Evolutionary conservation across 2,329 filamentous ascomycete genomes (phyloP), one percentile per base, ranked within the genome.

Genomic region (Fusarium sp.): DNA sequence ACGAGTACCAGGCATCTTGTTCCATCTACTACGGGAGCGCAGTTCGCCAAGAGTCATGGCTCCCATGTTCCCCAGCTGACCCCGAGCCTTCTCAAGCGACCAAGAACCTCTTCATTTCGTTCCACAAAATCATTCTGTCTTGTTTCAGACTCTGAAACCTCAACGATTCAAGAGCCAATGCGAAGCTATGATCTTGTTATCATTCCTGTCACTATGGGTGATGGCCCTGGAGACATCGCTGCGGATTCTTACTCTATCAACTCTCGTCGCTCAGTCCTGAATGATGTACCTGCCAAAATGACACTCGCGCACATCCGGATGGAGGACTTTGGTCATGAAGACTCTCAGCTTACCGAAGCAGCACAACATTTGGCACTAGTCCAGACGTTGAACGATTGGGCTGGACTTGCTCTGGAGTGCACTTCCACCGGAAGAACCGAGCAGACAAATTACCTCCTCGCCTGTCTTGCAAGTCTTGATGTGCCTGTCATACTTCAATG

Each of bases 401-500:
- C 46, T 9, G 55, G 55, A 10, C 43, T 52, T 13, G 22, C 55
- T 13, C 32, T 58, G 3, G 25, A 43, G 45, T 58, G 63, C 16
- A 55, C 56, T 2, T 34, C 49, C 3, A 34, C 52, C 9, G 47
- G 47, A 16, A 60, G 55, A 32, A 29, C 49, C 6, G 56, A 62
- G 5, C 56, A 48, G 4, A 48, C 66, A 12, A 62, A 67, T 24
- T 61, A 62, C 20, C 60, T 71, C 2, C 38, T 71, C 1, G 45
- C 45, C 7, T 34, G 46, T 10, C 55, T 58, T 5, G 16, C 34
- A 18, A 30, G 16, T 27, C 20, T 58, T 1, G 58, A 54, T 41
- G 62, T 71, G 10, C 52, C 67, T 1, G 67, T 71, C 4, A 58
- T 71, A 20, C 60, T 71, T 10, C 27, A 43, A 15, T 71, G 63